Evolutionary conservation across 2,329 filamentous ascomycete species (phyloP), one percentile per base, ranked within the genome.

Genomic region (Claviceps fusiformis): DNA sequence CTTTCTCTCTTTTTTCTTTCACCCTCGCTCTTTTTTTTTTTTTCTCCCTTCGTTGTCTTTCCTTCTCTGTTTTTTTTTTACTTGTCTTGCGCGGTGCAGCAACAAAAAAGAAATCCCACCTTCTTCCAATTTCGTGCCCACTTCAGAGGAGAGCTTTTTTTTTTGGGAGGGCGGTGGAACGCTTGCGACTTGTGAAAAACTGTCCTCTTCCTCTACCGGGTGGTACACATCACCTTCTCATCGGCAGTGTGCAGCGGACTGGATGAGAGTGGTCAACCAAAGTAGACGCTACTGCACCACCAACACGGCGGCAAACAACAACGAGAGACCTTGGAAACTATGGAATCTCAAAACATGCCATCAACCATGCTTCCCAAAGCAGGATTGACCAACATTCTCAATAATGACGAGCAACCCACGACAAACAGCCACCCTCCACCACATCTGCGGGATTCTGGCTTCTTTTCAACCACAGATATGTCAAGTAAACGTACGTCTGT

Each of bases 381-480:
- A 39, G 70, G 70, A 50, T 62, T 72, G 52, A 67, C 63, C 55
- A 71, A 70, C 54, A 71, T 72, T 46, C 65, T 72, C 35, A 72
- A 72, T 59, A 62, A 62, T 50, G 68, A 68, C 56, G 68, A 71
- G 35, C 63, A 61, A 49, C 59, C 61, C 39, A 59, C 63, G 17
- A 56, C 59, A 43, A 59, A 64, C 35, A 63, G 62, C 55, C 61
- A 61, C 50, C 62, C 66, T 37, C 59, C 62, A 39, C 65, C 63
- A 39, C 69, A 70, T 52, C 62, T 71, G 55, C 68, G 71, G 57
- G 71, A 73, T 52, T 73, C 71, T 50, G 71, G 71, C 35, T 73
- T 73, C 58, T 73, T 73, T 55, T 73, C 71, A n/a, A 73, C 71
- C 47, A 62, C 67, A 50, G 71, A 73, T 61, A 65, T 68, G 53